Conservation (phyloP, 495 filamentous ascomycete species). For the Articulospora tetracladia region DNA sequence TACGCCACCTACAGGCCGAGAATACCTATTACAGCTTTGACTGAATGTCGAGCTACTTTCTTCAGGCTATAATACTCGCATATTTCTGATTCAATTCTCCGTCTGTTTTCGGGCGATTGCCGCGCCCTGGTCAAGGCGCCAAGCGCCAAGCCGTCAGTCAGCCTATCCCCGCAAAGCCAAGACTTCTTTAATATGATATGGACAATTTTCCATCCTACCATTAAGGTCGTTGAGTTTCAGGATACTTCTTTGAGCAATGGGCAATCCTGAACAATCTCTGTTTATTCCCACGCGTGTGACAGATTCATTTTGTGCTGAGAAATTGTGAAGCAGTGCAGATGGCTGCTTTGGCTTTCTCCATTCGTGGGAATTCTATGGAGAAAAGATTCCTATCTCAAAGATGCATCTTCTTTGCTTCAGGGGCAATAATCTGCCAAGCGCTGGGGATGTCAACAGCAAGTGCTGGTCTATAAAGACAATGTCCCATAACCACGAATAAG, state of each 20-base stretch:
- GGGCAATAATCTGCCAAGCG: neutral
- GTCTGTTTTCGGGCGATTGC: neutral
- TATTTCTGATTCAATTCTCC: neutral
- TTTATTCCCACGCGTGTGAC: neutral
- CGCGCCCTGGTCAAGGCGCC: neutral
- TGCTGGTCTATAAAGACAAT: neutral
- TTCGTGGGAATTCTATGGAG: neutral
- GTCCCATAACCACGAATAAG: neutral
- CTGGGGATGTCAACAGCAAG: neutral
- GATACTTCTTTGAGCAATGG: neutral
- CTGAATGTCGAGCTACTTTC: neutral
- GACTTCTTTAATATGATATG: neutral
- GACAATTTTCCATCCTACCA: neutral
- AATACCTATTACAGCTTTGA: neutral
- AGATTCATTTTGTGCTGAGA: neutral
- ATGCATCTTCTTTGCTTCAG: neutral
- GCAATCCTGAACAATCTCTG: neutral
- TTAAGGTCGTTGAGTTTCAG: neutral
- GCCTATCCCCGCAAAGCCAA: neutral
- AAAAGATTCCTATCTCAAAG: neutral
- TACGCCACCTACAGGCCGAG: no score
- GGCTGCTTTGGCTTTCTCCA: neutral
- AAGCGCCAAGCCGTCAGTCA: neutral
- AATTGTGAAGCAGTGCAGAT: neutral
- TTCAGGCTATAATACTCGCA: neutral